Base-by-base conservation (phyloP, 257 asterid genomes). In the Avicennia marina region DNA sequence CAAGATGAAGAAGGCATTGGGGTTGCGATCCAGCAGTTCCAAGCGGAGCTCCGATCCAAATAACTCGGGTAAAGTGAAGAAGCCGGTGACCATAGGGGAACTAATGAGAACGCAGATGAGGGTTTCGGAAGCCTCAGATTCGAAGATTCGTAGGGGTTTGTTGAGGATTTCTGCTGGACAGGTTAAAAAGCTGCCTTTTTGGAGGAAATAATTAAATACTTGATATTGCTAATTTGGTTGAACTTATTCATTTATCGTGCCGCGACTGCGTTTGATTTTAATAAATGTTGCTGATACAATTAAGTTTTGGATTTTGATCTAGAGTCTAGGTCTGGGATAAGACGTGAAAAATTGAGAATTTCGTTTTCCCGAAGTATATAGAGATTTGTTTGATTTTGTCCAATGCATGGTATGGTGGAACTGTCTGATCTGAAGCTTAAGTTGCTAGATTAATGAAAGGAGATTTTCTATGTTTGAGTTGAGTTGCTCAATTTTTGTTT, bases 1-100 rank as follows among this genome's bases (percentile, higher is more conserved):
- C 21, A 91, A 85, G 80, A 91, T 91, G 98, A 91, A 91, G 79
- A 88, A 91, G 75, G 97, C 98, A 3, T 50, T 91, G 80, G 98
- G 98, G 54, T 67, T 91, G 73, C 83, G 87, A 89, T 91, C 98
- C 63, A 69, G 73, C 66, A 73, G 82, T 66, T 72, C 90, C 9
- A 71, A 47, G 17, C 66, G 74, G 73, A 81, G 78, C 63, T 58
- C 78, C 48, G 86, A 79, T 47, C 70, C 75, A 64, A 69, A 68
- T 7, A 78, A 74, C 67, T 76, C 86, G 1, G 96, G 89, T 48
- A 88, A 83, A 41, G 65, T 63, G 55, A 89, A 86, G 84, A 86
- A 71, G 77, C 95, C 95, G 21, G 60, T 80, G 21, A 91, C 97
- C 2, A 46, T 91, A 11, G 95, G 97, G 50, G 98, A 91, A 77